Conservation (phyloP, 1,139 yeast species). For the Suhomyces anneliseae region DNA sequence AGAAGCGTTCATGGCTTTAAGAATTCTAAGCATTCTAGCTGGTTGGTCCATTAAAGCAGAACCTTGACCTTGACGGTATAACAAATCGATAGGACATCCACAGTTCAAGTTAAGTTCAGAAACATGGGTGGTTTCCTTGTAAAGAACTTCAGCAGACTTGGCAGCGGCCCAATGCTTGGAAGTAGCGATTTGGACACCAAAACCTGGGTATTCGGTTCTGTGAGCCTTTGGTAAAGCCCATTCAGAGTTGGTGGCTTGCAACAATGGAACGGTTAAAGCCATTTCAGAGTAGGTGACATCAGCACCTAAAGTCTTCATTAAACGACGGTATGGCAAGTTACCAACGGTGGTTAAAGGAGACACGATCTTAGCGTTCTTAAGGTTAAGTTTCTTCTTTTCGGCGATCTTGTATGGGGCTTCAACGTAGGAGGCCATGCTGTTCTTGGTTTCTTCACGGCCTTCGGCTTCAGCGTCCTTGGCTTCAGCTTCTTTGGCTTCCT, state of each 20-base stretch:
- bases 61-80: slow-evolving; percentile 93
- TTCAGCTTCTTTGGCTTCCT: slow-evolving; percentile 22
- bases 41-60: slow-evolving; percentile 92
- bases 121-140: slow-evolving; percentile 52
- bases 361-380: slow-evolving; percentile 75
- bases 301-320: slow-evolving; percentile 89
- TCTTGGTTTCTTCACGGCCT: slow-evolving; percentile 26
- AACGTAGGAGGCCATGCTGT: slow-evolving; percentile 52
- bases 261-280: slow-evolving; percentile 84
- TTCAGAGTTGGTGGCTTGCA: slow-evolving; percentile 89
- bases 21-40: slow-evolving; percentile 70
- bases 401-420: slow-evolving; percentile 76
- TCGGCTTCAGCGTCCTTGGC: slow-evolving; percentile 21
- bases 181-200: slow-evolving; percentile 92
- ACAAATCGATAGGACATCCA: slow-evolving; percentile 95
- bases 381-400: slow-evolving; percentile 78
- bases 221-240: slow-evolving; percentile 98
- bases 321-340: slow-evolving; percentile 88
- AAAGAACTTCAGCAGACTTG: slow-evolving; percentile 81
- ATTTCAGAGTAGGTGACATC: slow-evolving; percentile 93
- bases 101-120: slow-evolving; percentile 88
- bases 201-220: slow-evolving; percentile 75
- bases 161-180: slow-evolving; percentile 92
- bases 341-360: slow-evolving; percentile 98
- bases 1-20: slow-evolving; percentile 85